Percentiles rank a stretch among this genome's conserved stretches.
Evolutionary conservation across 2,329 filamentous ascomycete species (phyloP).

Genomic region (Decorospora gaudefroyi): DNA sequence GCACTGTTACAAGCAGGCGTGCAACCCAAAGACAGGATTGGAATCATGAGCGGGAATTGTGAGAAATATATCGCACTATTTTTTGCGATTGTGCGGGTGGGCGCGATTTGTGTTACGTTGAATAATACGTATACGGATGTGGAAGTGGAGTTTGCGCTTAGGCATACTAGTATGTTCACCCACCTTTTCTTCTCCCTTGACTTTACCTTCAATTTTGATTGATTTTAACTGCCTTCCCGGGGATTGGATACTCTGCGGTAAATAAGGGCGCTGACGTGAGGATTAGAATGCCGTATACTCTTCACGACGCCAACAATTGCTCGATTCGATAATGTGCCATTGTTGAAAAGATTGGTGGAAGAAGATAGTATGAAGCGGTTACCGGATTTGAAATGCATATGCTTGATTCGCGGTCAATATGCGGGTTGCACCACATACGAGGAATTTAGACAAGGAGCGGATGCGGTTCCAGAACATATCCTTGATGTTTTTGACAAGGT

Average conservation of each 20-base stretch:
- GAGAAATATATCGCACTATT: slow-evolving; percentile 67
- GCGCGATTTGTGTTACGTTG: slow-evolving; percentile 67
- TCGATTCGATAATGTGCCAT: slow-evolving; percentile 63
- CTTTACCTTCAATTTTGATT: no score
- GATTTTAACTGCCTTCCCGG: no score
- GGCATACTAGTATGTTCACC: slow-evolving; percentile 65
- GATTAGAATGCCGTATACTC: slow-evolving; percentile 71
- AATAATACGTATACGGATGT: slow-evolving; percentile 81
- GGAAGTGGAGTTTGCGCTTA: slow-evolving; percentile 72
- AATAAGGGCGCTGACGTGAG: slow-evolving; percentile 1
- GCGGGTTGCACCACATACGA: slow-evolving; percentile 64
- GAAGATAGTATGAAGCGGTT: slow-evolving; percentile 22
- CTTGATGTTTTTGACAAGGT: slow-evolving; percentile 45
- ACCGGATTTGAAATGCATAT: slow-evolving; percentile 41
- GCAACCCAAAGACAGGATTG: slow-evolving; percentile 69
- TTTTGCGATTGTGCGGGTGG: slow-evolving; percentile 66
- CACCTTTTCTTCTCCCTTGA: no score
- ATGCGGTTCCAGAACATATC: slow-evolving; percentile 40
- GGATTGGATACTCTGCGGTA: no score
- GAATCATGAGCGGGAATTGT: slow-evolving; percentile 71
- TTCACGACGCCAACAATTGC: slow-evolving; percentile 75
- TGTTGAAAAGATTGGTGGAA: slow-evolving; percentile 53
- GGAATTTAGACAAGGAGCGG: slow-evolving; percentile 54
- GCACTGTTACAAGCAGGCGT: slow-evolving; percentile 68
- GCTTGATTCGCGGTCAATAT: slow-evolving; percentile 38